These are phyloP conservation scores for Microdochium bolleyi DNA, from an alignment of 2,329 filamentous ascomycete species.

Conservation along the genomic window DNA sequence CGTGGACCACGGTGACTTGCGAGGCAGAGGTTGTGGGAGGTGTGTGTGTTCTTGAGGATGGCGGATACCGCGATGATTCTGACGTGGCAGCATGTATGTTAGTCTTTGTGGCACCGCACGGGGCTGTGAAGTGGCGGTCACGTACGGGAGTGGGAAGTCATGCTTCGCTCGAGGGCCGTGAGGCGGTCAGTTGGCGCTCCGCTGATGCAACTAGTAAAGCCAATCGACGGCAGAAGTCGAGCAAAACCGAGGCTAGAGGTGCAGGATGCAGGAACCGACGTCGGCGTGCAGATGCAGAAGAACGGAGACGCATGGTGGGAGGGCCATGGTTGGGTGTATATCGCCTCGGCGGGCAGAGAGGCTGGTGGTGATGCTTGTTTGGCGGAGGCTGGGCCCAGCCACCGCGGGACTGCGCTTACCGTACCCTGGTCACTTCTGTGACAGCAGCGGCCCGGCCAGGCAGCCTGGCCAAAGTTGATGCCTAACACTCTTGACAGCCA, in stretches of 20 bases:
- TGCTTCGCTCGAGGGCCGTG: not conserved
- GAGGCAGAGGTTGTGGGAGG: slow-evolving; percentile 13
- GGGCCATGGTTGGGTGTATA: not conserved
- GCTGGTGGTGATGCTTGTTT: not conserved
- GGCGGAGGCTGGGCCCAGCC: not conserved
- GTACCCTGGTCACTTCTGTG: not conserved
- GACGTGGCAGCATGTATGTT: slow-evolving; percentile 7
- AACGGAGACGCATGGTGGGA: not conserved
- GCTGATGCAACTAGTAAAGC: too few relatives aligned
- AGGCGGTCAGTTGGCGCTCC: not conserved
- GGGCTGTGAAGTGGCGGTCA: not conserved
- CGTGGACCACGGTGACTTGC: slow-evolving; percentile 16
- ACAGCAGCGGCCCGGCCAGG: not conserved
- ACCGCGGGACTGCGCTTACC: not conserved
- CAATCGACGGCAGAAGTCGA: not conserved
- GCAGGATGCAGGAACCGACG: not conserved
- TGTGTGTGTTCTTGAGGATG: not conserved
- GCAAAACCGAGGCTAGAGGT: not conserved
- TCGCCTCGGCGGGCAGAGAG: not conserved
- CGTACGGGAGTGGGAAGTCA: not conserved
- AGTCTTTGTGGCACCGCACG: not conserved
- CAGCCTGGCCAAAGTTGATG: too few relatives aligned
- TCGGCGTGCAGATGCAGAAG: not conserved
- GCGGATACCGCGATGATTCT: slow-evolving; percentile 6
- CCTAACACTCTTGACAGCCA: too few relatives aligned